Evolutionary conservation across 176 grass and related monocot genomes (phyloP).

Genomic region (Rhynchospora breviuscula): DNA sequence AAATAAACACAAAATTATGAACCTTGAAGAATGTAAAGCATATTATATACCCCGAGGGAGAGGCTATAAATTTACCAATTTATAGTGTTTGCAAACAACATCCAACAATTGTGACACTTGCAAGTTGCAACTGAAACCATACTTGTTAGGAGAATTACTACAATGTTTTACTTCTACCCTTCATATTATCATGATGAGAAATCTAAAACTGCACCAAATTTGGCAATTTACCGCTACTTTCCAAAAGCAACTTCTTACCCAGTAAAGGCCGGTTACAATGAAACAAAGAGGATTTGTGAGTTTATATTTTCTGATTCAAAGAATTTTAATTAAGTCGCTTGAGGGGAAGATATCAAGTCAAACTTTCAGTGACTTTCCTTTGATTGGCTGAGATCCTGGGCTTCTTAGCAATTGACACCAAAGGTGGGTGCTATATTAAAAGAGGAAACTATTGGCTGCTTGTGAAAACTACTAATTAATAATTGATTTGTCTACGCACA

Average conservation of each 20-base stretch:
- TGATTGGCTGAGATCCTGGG: neutral
- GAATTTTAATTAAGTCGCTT: neutral
- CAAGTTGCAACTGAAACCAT: neutral
- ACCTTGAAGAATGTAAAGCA: neutral
- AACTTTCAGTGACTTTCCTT: neutral
- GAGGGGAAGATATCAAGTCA: neutral
- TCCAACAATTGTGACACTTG: neutral
- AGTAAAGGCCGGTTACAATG: neutral
- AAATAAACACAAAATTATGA: slow-evolving; percentile 27
- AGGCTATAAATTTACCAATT: neutral
- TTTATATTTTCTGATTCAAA: neutral
- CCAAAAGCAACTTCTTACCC: neutral
- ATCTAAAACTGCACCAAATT: neutral
- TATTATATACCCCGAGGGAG: neutral
- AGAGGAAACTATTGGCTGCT: neutral
- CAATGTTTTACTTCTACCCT: too few relatives aligned
- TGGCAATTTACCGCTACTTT: neutral
- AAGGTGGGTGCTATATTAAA: neutral
- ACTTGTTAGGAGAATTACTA: too few relatives aligned
- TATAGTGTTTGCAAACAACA: neutral
- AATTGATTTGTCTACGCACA: slow-evolving; percentile 23
- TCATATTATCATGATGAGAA: neutral
- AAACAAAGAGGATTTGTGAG: neutral
- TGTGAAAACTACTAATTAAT: neutral
- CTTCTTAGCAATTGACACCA: neutral